Evolutionary conservation across 495 filamentous ascomycete genomes (phyloP).

Genomic region (Letharia columbiana): DNA sequence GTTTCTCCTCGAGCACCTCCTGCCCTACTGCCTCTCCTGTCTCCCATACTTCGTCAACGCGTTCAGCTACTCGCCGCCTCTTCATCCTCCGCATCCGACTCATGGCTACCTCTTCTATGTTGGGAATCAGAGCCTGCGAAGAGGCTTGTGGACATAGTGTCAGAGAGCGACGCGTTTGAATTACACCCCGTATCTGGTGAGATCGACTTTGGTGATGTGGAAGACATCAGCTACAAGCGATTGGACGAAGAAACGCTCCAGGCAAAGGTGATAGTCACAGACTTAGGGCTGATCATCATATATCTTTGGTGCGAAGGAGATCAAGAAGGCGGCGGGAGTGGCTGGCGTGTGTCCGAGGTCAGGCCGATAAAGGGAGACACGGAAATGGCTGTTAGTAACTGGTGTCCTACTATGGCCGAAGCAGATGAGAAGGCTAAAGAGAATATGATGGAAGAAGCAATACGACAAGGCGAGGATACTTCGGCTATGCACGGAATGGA

Average conservation of each 20-base stretch:
- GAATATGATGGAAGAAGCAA: constrained; percentile 35
- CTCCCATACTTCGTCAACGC: constrained; percentile 85
- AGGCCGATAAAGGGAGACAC: constrained; percentile 44
- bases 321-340: constrained; percentile 54
- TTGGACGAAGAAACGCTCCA: constrained; percentile 84
- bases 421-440: constrained; percentile 40
- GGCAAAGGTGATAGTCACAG: constrained; percentile 47
- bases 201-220: constrained; percentile 64
- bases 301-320: constrained; percentile 66
- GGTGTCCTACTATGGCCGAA: constrained; percentile 45
- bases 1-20: constrained; percentile 68
- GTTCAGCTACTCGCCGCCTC: constrained; percentile 62
- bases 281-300: constrained; percentile 47
- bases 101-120: constrained; percentile 85
- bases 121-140: constrained; percentile 66
- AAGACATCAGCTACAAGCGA: constrained; percentile 56
- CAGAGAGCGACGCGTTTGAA: constrained; percentile 59
- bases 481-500: constrained; percentile 9
- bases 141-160: constrained; percentile 54
- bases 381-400: constrained; percentile 35
- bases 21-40: constrained; percentile 70
- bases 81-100: constrained; percentile 50
- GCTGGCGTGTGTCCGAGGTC: constrained; percentile 81
- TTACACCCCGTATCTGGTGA: constrained; percentile 90
- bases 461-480: constrained; percentile 25